These are phyloP conservation scores for Arthrobotrys conoides DNA, from an alignment of 2,329 filamentous ascomycete species.

Conservation along the genomic window DNA sequence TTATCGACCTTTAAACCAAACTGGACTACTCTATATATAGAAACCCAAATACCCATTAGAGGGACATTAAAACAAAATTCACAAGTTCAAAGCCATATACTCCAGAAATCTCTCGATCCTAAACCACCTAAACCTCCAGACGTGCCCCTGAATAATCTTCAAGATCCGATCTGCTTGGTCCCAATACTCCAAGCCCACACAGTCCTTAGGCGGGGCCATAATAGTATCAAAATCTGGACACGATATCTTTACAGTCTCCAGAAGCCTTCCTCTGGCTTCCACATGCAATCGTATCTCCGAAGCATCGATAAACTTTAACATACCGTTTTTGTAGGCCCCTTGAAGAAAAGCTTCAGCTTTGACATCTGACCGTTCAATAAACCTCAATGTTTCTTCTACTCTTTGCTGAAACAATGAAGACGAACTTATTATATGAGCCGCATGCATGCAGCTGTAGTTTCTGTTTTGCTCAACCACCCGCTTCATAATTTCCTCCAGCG, in stretches of 20 bases:
- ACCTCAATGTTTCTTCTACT: constrained; percentile 43
- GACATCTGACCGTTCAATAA: constrained; percentile 37
- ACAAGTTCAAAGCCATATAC: constrained; percentile 39
- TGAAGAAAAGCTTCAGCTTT: constrained; percentile 46
- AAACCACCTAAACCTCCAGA: constrained; percentile 33
- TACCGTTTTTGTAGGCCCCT: constrained; percentile 36
- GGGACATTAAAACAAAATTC: neutral
- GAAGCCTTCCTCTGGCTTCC: neutral
- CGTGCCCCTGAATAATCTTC: constrained; percentile 24
- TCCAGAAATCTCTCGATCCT: constrained; percentile 26
- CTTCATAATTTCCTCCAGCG: constrained; percentile 42
- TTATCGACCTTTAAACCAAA: neutral
- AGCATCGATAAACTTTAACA: constrained; percentile 31
- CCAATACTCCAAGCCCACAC: constrained; percentile 41
- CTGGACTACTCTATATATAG: neutral
- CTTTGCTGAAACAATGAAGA: constrained; percentile 46
- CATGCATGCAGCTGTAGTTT: neutral
- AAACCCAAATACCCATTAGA: neutral
- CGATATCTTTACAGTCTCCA: neutral
- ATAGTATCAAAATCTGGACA: constrained; percentile 3
- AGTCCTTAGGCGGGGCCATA: constrained; percentile 34
- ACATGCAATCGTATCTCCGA: neutral
- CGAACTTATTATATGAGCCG: constrained; percentile 22
- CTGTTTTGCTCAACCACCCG: constrained; percentile 37
- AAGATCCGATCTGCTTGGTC: constrained; percentile 24